Base-by-base conservation (phyloP, 2,329 filamentous ascomycete genomes). In the Penicillium sclerotigenum region DNA sequence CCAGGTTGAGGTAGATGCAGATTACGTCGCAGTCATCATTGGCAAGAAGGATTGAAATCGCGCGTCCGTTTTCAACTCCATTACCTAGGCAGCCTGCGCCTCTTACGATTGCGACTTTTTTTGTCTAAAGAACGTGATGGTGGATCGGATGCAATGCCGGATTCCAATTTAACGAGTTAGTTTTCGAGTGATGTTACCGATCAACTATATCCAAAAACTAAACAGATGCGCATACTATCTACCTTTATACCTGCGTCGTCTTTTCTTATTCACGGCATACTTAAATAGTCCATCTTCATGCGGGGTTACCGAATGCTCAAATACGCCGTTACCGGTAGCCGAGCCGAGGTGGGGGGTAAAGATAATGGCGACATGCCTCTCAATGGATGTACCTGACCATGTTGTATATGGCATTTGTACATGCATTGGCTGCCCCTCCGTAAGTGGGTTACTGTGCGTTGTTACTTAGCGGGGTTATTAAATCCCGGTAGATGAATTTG, bases 61-160 rank as follows among this genome's bases (percentile, higher is more conserved):
- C 65, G 79, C 84, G 34, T 80, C 83, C 84, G 60, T 87, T 87
- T 5, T 84, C 84, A 42, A 87, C 82, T 0, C 82, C 83, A 38
- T 83, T 79, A 29, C 78, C 81, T 24, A 74, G 71, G 51, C 79
- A 80, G 16, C 83, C 83, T 14, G 83, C 83, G n/a, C 83, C 83
- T 0, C 83, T 84, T 28, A 86, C 79, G 50, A 86, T 82, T 33
- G 67, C 66, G 20, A 57, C 59, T 34, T 63, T 61, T 28, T 10
- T 36, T 10, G 16, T 7, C 9, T 10, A 63, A 49, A n/a, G 57
- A 64, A 29, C 67, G 59, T 3, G 65, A 66, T 7, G 66, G 65
- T 16, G 63, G 65, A 9, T 67, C 56, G 16, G 57, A 56, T 4
- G 59, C 31, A 28, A 64, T 58, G 22, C 31, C 57, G 20, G 52